phyloP scores from a whole-genome alignment of 2,329 filamentous ascomycete species.

The Botryosphaeria agaves region DNA sequence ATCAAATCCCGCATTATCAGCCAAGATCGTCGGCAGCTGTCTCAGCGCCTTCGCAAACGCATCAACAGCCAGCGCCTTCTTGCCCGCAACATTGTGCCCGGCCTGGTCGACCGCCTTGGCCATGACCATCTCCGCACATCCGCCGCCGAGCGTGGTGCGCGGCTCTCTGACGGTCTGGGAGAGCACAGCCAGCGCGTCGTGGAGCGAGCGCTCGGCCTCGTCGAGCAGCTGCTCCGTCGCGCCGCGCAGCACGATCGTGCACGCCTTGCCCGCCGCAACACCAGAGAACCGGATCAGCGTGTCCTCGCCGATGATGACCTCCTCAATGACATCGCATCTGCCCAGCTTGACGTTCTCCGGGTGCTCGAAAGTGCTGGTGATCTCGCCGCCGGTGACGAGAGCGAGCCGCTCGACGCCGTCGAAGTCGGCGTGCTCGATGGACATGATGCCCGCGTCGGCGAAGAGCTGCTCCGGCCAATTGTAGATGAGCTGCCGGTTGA shows the following conservation, averaged over 20 bases:
- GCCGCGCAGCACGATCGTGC: slow-evolving; percentile 89
- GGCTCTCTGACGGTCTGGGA: slow-evolving; percentile 95
- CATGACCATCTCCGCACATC: slow-evolving; percentile 98
- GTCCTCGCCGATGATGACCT: slow-evolving; percentile 96
- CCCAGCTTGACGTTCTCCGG: slow-evolving; percentile 94
- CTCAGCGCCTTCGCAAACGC: slow-evolving; percentile 77
- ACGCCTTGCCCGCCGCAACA: slow-evolving; percentile 82
- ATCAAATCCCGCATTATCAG: slow-evolving; percentile 93
- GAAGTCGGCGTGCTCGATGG: slow-evolving; percentile 97
- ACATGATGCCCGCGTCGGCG: slow-evolving; percentile 92
- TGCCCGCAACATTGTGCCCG: slow-evolving; percentile 85
- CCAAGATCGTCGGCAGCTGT: slow-evolving; percentile 89
- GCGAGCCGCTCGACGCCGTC: slow-evolving; percentile 93
- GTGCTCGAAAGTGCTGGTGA: slow-evolving; percentile 94
- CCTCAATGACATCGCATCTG: slow-evolving; percentile 87
- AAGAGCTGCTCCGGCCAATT: slow-evolving; percentile 99
- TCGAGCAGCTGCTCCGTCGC: slow-evolving; percentile 94
- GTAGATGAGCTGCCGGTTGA: slow-evolving; percentile 98
- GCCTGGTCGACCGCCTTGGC: slow-evolving; percentile 91
- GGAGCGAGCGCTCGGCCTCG: slow-evolving; percentile 87
- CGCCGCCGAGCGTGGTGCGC: slow-evolving; percentile 82
- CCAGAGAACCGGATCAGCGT: slow-evolving; percentile 95
- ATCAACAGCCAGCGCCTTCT: slow-evolving; percentile 87
- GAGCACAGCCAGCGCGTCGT: slow-evolving; percentile 88
- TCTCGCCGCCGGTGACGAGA: slow-evolving; percentile 91